These are phyloP conservation scores for Jamesozyma jinghongensis DNA, from an alignment of 805 yeast genomes.

Conservation along the genomic window DNA sequence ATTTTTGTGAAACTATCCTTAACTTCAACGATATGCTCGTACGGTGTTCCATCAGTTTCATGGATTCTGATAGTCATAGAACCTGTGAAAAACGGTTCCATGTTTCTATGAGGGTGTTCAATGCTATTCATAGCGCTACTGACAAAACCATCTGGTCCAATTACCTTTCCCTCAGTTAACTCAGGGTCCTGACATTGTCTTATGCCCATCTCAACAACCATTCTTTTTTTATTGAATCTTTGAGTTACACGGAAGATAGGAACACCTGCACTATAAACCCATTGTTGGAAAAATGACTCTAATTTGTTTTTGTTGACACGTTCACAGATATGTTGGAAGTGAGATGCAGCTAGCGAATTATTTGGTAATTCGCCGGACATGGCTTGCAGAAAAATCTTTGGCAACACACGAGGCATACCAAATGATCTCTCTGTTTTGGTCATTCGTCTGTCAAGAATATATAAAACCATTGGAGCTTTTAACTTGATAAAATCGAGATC, in stretches of 20 bases:
- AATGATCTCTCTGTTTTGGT: conserved; percentile 92
- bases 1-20: conserved; percentile 77
- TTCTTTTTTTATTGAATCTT: conserved; percentile 84
- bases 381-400: conserved; percentile 84
- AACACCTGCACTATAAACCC: conserved; percentile 85
- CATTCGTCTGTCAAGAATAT: conserved; percentile 83
- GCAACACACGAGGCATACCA: conserved; percentile 84
- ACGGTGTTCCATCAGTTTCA: conserved; percentile 97
- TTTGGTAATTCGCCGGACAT: conserved; percentile 88
- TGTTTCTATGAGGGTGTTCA: conserved; percentile 14
- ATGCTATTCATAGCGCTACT: conserved; percentile 22
- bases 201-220: conserved; percentile 89
- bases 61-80: conserved; percentile 96
- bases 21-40: conserved; percentile 90
- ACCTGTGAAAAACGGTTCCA: conserved; percentile 56
- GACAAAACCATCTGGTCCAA: conserved; percentile 23
- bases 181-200: conserved; percentile 78
- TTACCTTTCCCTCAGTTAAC: conserved; percentile 25
- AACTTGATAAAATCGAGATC: conserved; percentile 63
- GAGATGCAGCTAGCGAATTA: conserved; percentile 68
- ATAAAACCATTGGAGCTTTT: conserved; percentile 79
- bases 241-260: conserved; percentile 87
- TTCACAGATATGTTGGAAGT: conserved; percentile 91
- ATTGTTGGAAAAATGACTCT: conserved; percentile 79
- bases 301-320: conserved; percentile 81